phyloP scores from a whole-genome alignment of 179 eudicot genomes.

The Patellifolia procumbens region DNA sequence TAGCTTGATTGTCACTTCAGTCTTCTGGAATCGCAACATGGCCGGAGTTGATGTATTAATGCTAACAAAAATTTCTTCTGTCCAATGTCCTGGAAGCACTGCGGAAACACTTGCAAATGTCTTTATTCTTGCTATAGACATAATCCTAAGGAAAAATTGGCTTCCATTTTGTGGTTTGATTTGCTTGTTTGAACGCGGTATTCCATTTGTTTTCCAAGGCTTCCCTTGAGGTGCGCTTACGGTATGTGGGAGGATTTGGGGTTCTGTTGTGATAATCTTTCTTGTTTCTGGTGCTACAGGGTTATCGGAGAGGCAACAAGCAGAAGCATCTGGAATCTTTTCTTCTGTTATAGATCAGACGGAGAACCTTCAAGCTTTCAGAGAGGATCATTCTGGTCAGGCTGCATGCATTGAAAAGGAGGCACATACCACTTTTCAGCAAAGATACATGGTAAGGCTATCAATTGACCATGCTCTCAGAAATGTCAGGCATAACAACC shows the following conservation, averaged over 20 bases:
- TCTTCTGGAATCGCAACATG: neutral
- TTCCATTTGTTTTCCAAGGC: too few species aligned
- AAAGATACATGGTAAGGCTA: conserved; percentile 66
- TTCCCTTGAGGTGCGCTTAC: neutral
- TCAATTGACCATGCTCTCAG: too few species aligned
- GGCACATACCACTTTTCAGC: conserved; percentile 70
- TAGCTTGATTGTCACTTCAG: neutral
- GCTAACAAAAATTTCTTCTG: neutral
- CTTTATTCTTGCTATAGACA: neutral
- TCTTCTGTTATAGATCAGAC: conserved; percentile 58
- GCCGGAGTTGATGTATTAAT: neutral
- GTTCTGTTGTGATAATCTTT: neutral
- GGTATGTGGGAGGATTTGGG: neutral
- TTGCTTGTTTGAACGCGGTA: neutral
- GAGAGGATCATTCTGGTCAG: conserved; percentile 65
- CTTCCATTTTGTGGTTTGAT: neutral
- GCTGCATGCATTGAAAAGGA: conserved; percentile 58
- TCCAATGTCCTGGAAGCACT: too few species aligned
- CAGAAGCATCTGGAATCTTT: conserved; percentile 50
- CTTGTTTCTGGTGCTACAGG: conserved; percentile 38
- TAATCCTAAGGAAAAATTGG: neutral
- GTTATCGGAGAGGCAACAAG: conserved; percentile 59
- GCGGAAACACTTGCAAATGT: neutral
- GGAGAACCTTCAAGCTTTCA: conserved; percentile 49
- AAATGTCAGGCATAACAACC: too few species aligned